phyloP scores from a whole-genome alignment of 768 basidiomycete genomes.

The Cubamyces lactineus region DNA sequence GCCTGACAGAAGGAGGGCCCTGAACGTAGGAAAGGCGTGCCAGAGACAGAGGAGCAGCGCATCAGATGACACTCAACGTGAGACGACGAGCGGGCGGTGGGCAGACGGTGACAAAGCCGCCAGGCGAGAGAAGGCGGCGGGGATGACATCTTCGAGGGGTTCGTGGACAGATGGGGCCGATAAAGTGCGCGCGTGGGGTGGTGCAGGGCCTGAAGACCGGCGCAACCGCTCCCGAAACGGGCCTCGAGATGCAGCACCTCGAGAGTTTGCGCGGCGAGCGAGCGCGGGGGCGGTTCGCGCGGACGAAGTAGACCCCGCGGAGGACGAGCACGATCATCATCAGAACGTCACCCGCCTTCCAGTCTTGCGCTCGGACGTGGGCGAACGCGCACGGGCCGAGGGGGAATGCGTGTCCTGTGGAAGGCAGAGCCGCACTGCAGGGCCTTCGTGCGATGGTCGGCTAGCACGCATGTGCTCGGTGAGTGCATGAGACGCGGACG shows the following conservation, averaged over 20 bases:
- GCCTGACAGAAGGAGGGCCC: conserved; percentile 8
- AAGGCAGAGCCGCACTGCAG: conserved; percentile 8
- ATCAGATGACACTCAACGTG: conserved; percentile 24
- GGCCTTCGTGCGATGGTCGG: conserved; percentile 26
- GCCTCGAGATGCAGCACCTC: not conserved
- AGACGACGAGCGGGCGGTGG: conserved; percentile 11
- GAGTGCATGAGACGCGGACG: conserved; percentile 14
- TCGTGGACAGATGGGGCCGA: conserved; percentile 21
- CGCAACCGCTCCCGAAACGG: conserved; percentile 1
- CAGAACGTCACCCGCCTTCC: conserved; percentile 16
- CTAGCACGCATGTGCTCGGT: conserved; percentile 5
- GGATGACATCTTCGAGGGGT: conserved; percentile 19
- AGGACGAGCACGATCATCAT: conserved; percentile 2
- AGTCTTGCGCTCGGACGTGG: conserved; percentile 3
- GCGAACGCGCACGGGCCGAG: conserved; percentile 16
- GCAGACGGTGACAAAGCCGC: conserved; percentile 13
- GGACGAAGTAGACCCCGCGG: conserved; percentile 17
- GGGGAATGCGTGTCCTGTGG: conserved; percentile 8
- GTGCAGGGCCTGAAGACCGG: conserved; percentile 9
- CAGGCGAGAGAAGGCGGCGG: conserved; percentile 18
- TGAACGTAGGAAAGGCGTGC: conserved; percentile 21
- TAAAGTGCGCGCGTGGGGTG: conserved; percentile 12
- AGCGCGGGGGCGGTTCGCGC: conserved; percentile 1
- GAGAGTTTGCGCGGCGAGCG: conserved; percentile 5
- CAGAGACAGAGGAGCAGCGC: conserved; percentile 17